Evolutionary conservation across 1,284 basidiomycete species (phyloP), one percentile per base, ranked within the genome.

Genomic region (Papiliotrema flavescens): DNA sequence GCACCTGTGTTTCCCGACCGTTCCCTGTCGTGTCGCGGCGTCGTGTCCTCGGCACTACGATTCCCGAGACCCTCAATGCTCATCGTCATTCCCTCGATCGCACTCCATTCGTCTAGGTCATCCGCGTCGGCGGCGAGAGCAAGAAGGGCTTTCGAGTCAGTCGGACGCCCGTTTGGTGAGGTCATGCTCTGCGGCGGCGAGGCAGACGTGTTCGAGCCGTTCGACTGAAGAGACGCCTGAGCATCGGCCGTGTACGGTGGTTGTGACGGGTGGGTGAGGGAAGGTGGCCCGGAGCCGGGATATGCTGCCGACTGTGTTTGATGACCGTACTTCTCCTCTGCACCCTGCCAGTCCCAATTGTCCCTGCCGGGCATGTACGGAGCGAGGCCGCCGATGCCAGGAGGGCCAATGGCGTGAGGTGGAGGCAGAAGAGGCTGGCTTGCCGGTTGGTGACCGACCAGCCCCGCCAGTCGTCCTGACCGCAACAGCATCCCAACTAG

Each of bases 91-190:
- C 63, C 59, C 3, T 69, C 68, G 35, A 65, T 61, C 14, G 73
- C 68, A 14, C 57, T 63, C 74, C 74, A 76, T 1, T 67, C 72
- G 54, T 76, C 75, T n/a, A 75, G 55, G 49, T 73, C 75, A 41
- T 77, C 75, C 3, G 71, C 73, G 52, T 73, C 74, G 49, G 75
- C 75, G 0, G 75, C 75, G 0, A 77, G 56, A 1, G 75, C 75
- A 1, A 77, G 59, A 11, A 77, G 59, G 1, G 75, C 74, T 57
- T 76, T 77, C 28, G 69, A 71, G 53, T 77, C 73, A 22, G 62
- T 68, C 6, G 65, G 65, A 6, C 70, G 61, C 2, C 61, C 45
- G 24, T 54, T 59, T 13, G 71, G 71, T 17, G 69, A 71, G 41
- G 61, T 70, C 44, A 65, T 56, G 8, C 64, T 66, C 17, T 63